Conservation (phyloP, 257 asterid genomes). For the Nyctanthes arbortristis region DNA sequence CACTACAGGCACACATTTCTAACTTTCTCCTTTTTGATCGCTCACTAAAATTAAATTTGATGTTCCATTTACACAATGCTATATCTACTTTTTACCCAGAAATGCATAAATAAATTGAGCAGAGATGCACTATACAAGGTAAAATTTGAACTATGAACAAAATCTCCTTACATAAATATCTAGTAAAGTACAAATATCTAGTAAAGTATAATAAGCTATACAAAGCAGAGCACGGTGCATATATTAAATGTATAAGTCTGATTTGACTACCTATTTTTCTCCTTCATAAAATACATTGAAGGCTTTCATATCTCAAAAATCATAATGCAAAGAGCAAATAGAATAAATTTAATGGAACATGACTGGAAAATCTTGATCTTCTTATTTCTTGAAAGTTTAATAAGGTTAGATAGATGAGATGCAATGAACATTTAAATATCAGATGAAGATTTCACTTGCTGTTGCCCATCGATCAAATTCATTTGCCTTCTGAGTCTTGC, state of each 20-base stretch:
- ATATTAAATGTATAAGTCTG: neutral
- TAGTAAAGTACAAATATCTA: slow-evolving; percentile 3
- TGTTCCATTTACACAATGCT: neutral
- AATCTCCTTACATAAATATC: neutral
- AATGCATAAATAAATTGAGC: neutral
- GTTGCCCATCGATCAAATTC: slow-evolving; percentile 70
- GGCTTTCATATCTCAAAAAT: slow-evolving; percentile 17
- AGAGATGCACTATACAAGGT: neutral
- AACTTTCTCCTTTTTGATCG: neutral
- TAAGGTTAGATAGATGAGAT: slow-evolving; percentile 20
- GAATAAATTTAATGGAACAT: slow-evolving; percentile 22
- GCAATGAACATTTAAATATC: slow-evolving; percentile 51
- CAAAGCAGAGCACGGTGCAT: neutral
- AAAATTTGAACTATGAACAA: neutral
- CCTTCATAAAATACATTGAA: slow-evolving; percentile 17
- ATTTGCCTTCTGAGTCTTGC: slow-evolving; percentile 79
- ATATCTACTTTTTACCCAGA: neutral
- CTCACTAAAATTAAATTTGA: neutral
- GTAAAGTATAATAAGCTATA: neutral
- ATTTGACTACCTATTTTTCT: neutral
- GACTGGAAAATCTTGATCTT: slow-evolving; percentile 20
- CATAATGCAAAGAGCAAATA: slow-evolving; percentile 29
- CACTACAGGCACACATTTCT: neutral
- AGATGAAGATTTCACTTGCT: slow-evolving; percentile 51
- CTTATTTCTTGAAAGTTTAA: slow-evolving; percentile 21